These are phyloP conservation scores for Whalleya microplaca DNA, from an alignment of 2,329 filamentous ascomycete genomes.

Conservation along the genomic window DNA sequence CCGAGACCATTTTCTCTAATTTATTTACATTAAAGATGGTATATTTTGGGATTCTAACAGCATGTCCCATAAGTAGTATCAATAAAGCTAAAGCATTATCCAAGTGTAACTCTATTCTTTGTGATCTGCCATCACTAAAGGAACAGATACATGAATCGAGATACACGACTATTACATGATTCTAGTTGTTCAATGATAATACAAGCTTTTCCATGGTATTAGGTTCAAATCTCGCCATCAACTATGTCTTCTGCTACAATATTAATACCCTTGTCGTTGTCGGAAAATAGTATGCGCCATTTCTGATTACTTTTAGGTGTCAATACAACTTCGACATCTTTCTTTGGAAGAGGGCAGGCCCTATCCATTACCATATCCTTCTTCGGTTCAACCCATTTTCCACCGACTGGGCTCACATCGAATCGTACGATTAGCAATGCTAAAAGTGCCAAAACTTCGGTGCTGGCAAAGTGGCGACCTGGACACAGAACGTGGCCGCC, in stretches of 20 bases:
- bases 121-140: too few relatives aligned
- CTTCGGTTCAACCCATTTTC: constrained; percentile 16
- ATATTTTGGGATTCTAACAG: too few relatives aligned
- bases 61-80: too few relatives aligned
- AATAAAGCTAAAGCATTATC: too few relatives aligned
- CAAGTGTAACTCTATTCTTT: too few relatives aligned
- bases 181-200: too few relatives aligned
- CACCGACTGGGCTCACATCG: constrained; percentile 13
- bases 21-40: too few relatives aligned
- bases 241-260: constrained; percentile 19
- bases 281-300: constrained; percentile 15
- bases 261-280: constrained; percentile 12
- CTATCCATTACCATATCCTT: constrained; percentile 21
- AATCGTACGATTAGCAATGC: constrained; percentile 21
- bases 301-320: constrained; percentile 7
- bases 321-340: constrained; percentile 7
- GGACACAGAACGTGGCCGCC: constrained; percentile 20
- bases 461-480: constrained; percentile 23
- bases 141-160: too few relatives aligned
- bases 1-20: too few relatives aligned
- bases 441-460: constrained; percentile 20
- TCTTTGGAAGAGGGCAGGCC: constrained; percentile 18
- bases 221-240: constrained; percentile 16
- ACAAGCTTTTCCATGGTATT: too few relatives aligned
- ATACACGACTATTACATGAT: too few relatives aligned